Percentiles rank a stretch among this genome's conserved stretches.
These are phyloP conservation scores for Loxodes magnus DNA, from an alignment of 73 alveolate genomes.

Conservation along the genomic window DNA sequence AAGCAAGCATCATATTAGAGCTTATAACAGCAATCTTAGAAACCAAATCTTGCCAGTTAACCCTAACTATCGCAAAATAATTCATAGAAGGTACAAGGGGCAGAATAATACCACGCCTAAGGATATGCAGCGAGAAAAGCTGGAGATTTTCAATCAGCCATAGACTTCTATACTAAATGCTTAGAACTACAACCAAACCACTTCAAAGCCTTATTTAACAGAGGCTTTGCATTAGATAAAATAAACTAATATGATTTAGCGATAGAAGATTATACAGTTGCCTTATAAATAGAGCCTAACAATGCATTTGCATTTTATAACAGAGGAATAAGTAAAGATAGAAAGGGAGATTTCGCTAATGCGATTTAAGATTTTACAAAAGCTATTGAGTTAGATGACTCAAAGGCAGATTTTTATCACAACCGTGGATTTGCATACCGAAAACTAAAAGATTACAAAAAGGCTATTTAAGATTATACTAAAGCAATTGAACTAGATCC, in stretches of 20 bases:
- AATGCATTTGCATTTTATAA: conserved; percentile 92
- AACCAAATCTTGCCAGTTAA: too few relatives aligned
- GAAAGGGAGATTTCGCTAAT: conserved; percentile 81
- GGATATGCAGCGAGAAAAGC: conserved; percentile 48
- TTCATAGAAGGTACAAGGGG: too few relatives aligned
- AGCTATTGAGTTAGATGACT: conserved; percentile 85
- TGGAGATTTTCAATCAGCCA: conserved; percentile 40
- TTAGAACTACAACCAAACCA: conserved; percentile 35
- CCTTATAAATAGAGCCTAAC: conserved; percentile 80
- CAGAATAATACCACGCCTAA: conserved; percentile 32
- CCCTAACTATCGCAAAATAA: too few relatives aligned
- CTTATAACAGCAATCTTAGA: too few relatives aligned
- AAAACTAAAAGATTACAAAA: conserved; percentile 70
- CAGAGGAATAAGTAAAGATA: conserved; percentile 90
- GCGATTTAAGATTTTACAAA: conserved; percentile 85
- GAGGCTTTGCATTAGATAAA: conserved; percentile 97
- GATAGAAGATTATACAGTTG: conserved; percentile 67
- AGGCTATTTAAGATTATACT: conserved; percentile 85
- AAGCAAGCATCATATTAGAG: too few relatives aligned
- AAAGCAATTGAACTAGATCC: conserved; percentile 74
- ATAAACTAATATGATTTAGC: conserved; percentile 85
- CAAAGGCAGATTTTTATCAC: conserved; percentile 93
- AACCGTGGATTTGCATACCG: conserved; percentile 93
- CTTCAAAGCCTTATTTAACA: conserved; percentile 48
- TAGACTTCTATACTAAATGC: conserved; percentile 28